Evolutionary conservation across 805 yeast genomes (phyloP).

Genomic region (Nakazawaea holstii): DNA sequence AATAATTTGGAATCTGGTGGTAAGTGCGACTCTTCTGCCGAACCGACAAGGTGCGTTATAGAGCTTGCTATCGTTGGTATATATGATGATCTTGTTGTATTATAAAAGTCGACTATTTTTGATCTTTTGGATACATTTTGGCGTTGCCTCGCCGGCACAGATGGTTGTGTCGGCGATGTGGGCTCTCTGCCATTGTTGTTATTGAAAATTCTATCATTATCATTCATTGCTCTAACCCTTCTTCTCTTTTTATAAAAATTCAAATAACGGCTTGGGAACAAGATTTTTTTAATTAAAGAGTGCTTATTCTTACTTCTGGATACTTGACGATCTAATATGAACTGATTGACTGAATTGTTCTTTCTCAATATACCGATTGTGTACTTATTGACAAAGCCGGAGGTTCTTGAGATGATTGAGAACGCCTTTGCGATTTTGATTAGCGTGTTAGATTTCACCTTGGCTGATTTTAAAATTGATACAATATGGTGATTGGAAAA

Average conservation of each 20-base stretch:
- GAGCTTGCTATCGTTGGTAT: slow-evolving; percentile 41
- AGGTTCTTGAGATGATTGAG: slow-evolving; percentile 1
- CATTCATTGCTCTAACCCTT: slow-evolving; percentile 4
- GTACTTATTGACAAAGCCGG: slow-evolving; percentile 5
- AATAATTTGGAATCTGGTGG: slow-evolving; percentile 59
- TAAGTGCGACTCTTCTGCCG: slow-evolving; percentile 24
- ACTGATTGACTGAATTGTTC: slow-evolving; percentile 3
- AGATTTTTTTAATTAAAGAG: background rate
- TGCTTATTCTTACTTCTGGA: background rate
- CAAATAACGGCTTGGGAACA: slow-evolving; percentile 9
- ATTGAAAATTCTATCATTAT: background rate
- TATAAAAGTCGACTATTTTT: slow-evolving; percentile 42
- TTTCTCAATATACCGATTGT: slow-evolving; percentile 9
- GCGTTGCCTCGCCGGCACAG: slow-evolving; percentile 7
- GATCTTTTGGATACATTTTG: slow-evolving; percentile 21
- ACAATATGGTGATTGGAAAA: background rate
- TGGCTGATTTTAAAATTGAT: background rate
- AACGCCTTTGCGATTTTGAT: slow-evolving; percentile 10
- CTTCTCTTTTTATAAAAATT: slow-evolving; percentile 4
- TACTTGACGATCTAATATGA: background rate
- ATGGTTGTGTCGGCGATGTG: background rate
- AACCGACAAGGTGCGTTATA: slow-evolving; percentile 17
- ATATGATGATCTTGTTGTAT: slow-evolving; percentile 43
- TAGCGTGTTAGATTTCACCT: slow-evolving; percentile 8
- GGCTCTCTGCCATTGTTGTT: background rate